Evolutionary conservation across 352 stramenopile species (phyloP), one percentile per base, ranked within the genome.

Genomic region (Phytophthora syringae): DNA sequence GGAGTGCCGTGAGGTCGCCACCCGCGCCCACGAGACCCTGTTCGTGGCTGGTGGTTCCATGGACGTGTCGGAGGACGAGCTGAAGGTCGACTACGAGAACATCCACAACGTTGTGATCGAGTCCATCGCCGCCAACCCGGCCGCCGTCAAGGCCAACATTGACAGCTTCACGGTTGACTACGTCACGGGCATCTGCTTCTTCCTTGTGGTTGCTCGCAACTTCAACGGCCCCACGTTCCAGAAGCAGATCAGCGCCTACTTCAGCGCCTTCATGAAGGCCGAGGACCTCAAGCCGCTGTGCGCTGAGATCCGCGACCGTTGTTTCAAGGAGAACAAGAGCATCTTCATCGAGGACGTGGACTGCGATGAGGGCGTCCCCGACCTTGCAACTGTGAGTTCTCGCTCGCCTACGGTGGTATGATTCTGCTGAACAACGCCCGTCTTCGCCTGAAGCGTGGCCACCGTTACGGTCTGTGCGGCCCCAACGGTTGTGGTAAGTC

Each of bases 371-470:
- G 95, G 97, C 79, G 94, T 97, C 53, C 96, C 98, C 37, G 94
- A 99, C 72, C 83, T 99, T 99, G 97, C 77, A 98, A 99, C 91
- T 99, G 97, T 73, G 94, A 98, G 74, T 99, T 99, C 81, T 99
- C 97, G 62, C 89, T 99, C 49, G 98, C 98, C 6, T 96, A 97
- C 75, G 90, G 89, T 87, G 92, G 93, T 76, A 97, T 96, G 80
- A 95, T 97, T 63, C 64, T 98, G 64, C 75, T 98, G 25, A 95
- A 97, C 76, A 94, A 95, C 72, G 92, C 92, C 6, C 90, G 93
- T 64, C 85, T 98, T 58, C 90, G 90, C 52, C 80, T 98, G 11
- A 95, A 95, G 76, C 90, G 93, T 79, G 92, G 92, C 18, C 88
- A 97, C 74, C 86, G 90, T 77, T 97, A 99, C 83, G 95, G 96